phyloP scores from a whole-genome alignment of 2,329 filamentous ascomycete genomes.

The Epichloe coenophiala region DNA sequence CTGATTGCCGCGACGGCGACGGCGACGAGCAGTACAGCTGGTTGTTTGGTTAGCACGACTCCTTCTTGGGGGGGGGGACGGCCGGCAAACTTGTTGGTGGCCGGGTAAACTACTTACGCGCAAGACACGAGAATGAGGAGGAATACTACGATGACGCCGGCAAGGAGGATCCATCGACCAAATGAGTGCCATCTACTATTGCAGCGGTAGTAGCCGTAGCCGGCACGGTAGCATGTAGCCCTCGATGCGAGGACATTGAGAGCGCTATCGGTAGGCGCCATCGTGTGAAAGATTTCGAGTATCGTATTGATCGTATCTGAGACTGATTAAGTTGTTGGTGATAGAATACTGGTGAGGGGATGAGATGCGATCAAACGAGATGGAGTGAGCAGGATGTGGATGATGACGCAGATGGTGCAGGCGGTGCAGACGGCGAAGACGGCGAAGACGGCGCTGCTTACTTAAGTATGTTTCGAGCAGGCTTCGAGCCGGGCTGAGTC shows the following conservation, averaged over 20 bases:
- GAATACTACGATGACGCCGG: constrained; percentile 49
- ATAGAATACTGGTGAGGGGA: not conserved
- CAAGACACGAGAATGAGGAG: constrained; percentile 54
- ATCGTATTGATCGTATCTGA: not conserved
- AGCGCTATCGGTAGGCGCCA: constrained; percentile 2
- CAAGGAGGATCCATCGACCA: constrained; percentile 74
- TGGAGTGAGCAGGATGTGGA: not conserved
- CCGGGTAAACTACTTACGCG: constrained; percentile 40
- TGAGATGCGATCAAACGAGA: not conserved
- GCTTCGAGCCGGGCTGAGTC: too few species aligned
- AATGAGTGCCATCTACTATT: constrained; percentile 54
- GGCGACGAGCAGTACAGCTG: constrained; percentile 63
- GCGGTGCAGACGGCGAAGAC: not conserved
- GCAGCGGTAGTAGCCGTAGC: constrained; percentile 17
- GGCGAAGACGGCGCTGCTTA: not conserved
- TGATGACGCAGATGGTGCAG: not conserved
- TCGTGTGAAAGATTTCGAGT: not conserved
- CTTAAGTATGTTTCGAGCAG: not conserved
- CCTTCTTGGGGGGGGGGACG: too few species aligned
- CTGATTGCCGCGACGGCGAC: constrained; percentile 49
- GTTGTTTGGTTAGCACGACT: not conserved
- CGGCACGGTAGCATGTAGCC: constrained; percentile 8
- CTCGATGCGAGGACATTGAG: constrained; percentile 1
- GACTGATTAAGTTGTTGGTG: not conserved
- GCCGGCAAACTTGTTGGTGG: not conserved